Evolutionary conservation across 169 alveolate genomes (phyloP).

Genomic region (Eimeria praecox): DNA sequence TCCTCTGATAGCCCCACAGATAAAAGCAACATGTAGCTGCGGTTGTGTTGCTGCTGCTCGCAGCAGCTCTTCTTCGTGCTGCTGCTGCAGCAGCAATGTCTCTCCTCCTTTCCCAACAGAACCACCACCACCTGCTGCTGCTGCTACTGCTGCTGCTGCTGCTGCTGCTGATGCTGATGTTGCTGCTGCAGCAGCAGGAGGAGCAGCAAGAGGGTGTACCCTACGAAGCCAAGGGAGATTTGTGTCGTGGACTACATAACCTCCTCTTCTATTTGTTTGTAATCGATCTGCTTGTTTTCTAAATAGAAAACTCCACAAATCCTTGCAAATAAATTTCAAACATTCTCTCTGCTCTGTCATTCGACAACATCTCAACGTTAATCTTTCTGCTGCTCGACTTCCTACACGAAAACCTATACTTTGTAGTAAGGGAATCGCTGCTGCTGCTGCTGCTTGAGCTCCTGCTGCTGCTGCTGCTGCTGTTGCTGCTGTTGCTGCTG

Average conservation of each 20-base stretch:
- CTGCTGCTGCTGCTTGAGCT: constrained; percentile 59
- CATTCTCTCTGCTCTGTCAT: constrained; percentile 84
- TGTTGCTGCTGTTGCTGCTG: too few relatives aligned
- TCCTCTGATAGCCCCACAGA: constrained; percentile 87
- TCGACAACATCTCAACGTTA: constrained; percentile 70
- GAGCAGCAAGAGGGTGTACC: constrained; percentile 70
- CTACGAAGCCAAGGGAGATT: constrained; percentile 83
- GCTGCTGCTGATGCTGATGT: background rate
- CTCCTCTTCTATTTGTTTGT: constrained; percentile 85
- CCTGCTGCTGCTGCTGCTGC: background rate
- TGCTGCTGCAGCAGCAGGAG: constrained; percentile 22
- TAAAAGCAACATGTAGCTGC: constrained; percentile 81
- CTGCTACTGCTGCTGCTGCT: constrained; percentile 50
- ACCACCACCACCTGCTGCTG: too few relatives aligned
- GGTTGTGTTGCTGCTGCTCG: constrained; percentile 70
- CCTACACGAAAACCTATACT: constrained; percentile 61
- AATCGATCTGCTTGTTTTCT: constrained; percentile 87
- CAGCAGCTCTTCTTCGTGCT: background rate
- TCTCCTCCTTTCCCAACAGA: too few relatives aligned
- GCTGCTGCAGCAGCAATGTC: background rate
- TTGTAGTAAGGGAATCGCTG: constrained; percentile 51
- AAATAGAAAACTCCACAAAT: constrained; percentile 84
- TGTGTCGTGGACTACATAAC: constrained; percentile 84
- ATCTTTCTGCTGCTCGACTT: constrained; percentile 50
- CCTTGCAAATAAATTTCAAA: constrained; percentile 85